Base-by-base conservation (phyloP, 176 grass and related monocot species). In the Alloteropsis semialata region DNA sequence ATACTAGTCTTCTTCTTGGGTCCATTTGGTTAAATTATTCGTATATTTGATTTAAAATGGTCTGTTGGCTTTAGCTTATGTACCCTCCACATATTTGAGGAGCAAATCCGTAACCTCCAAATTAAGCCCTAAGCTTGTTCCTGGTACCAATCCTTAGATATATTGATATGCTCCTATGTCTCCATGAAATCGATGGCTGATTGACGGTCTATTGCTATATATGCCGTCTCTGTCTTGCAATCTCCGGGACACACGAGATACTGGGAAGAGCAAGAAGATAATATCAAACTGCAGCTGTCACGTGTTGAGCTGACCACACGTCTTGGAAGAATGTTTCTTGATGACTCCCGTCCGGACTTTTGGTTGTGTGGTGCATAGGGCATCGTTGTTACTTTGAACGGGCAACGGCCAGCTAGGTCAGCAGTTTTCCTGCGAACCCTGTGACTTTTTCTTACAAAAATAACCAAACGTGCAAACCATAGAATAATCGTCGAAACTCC, bases 291-390 rank as follows among this genome's bases (percentile, higher is more conserved):
- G 41, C 57, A 64, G 41, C 41, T 46, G 76, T 64, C 57, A 63
- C 76, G 58, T 64, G 76, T 48, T 44, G 17, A 78, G 42, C 41
- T 64, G 57, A 46, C 76, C 57, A 63, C 76, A 64, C 58, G 76
- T 45, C 56, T 64, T 78, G 57, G 25, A 48, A 64, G 76, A 64
- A 78, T 33, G 10, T 22, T 78, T 64, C 76, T 24, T 48, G 69
- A 18, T 50, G 69, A 72, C 44, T 32, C 12, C n/a, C 54, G 2
- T 3, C 54, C n/a, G 22, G 54, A 10, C 6, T 22, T 22, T 22
- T 48, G 38, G 38, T 8, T 41, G 38, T 1, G 4, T 48, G 12
- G 12, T 15, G 13, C 2, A 1, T 16, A 14, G 14, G 5, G 17
- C 18, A 15, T 6, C 49, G 18, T 21, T 18, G 48, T 16, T 18